Conservation (phyloP, 2,329 filamentous ascomycete species). For the Diaporthe sp. region DNA sequence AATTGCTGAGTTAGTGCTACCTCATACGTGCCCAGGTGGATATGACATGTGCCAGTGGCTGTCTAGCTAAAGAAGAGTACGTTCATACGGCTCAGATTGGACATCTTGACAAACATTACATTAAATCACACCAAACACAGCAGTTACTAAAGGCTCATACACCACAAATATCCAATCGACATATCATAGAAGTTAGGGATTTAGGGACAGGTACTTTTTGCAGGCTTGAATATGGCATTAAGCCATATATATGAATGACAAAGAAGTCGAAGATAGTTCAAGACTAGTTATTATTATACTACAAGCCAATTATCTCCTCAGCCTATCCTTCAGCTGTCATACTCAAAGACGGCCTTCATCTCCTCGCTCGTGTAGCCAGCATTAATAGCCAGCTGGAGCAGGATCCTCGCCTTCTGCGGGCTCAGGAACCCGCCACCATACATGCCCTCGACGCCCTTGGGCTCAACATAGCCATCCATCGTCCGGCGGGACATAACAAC, state of each 20-base stretch:
- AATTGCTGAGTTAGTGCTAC: too few relatives aligned
- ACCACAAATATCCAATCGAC: too few relatives aligned
- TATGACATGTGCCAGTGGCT: too few relatives aligned
- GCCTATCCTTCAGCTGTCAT: neutral
- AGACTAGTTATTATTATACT: neutral
- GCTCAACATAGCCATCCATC: conserved; percentile 65
- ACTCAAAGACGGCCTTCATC: conserved; percentile 34
- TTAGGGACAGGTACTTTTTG: too few relatives aligned
- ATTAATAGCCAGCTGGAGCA: conserved; percentile 58
- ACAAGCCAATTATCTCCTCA: accelerated
- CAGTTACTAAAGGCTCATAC: too few relatives aligned
- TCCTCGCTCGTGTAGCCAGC: conserved; percentile 42
- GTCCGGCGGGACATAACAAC: conserved; percentile 65
- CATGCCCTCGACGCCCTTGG: conserved; percentile 43
- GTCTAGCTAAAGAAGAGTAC: too few relatives aligned
- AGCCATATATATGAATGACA: too few relatives aligned
- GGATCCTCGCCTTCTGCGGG: conserved; percentile 66
- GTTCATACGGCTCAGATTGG: too few relatives aligned
- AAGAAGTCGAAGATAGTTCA: neutral
- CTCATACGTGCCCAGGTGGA: too few relatives aligned
- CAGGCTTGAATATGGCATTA: neutral
- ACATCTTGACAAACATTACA: too few relatives aligned
- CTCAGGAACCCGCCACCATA: conserved; percentile 66
- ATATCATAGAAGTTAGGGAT: too few relatives aligned
- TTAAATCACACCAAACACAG: too few relatives aligned